Evolutionary conservation across 2,329 filamentous ascomycete species (phyloP).

Genomic region (Moelleriella libera): DNA sequence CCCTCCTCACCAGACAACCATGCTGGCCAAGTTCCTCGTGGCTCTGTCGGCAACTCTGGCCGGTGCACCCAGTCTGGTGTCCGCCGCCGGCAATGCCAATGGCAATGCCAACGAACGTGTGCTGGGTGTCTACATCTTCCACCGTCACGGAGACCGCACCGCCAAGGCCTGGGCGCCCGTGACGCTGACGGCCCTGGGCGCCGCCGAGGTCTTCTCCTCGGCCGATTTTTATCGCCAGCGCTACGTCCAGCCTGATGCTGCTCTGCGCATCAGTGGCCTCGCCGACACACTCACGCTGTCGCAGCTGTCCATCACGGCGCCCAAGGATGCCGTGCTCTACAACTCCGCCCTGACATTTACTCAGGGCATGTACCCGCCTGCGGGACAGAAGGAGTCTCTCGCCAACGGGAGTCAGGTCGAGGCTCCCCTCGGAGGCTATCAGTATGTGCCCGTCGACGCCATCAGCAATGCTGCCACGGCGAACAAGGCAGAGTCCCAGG

Average conservation of each 20-base stretch:
- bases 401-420: conserved; percentile 55
- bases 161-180: conserved; percentile 60
- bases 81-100: conserved; percentile 17
- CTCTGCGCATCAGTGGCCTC: conserved; percentile 48
- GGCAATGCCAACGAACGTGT: conserved; percentile 43
- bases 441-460: conserved; percentile 63
- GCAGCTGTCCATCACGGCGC: conserved; percentile 60
- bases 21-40: conserved; percentile 26
- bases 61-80: conserved; percentile 11
- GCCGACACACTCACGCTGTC: conserved; percentile 51
- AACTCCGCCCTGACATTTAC: conserved; percentile 69
- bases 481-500: conserved; percentile 38
- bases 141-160: conserved; percentile 80
- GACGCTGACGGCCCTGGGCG: conserved; percentile 65
- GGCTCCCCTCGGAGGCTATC: conserved; percentile 64
- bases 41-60: conserved; percentile 5
- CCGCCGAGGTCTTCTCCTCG: conserved; percentile 57
- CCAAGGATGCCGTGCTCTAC: conserved; percentile 64
- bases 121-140: conserved; percentile 74
- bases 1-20: conserved; percentile 7
- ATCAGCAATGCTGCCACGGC: conserved; percentile 39
- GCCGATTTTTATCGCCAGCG: conserved; percentile 63
- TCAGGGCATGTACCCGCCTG: conserved; percentile 77
- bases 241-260: conserved; percentile 52
- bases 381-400: conserved; percentile 45